phyloP scores from a whole-genome alignment of 1,284 basidiomycete species.

The Ustilago lituana region DNA sequence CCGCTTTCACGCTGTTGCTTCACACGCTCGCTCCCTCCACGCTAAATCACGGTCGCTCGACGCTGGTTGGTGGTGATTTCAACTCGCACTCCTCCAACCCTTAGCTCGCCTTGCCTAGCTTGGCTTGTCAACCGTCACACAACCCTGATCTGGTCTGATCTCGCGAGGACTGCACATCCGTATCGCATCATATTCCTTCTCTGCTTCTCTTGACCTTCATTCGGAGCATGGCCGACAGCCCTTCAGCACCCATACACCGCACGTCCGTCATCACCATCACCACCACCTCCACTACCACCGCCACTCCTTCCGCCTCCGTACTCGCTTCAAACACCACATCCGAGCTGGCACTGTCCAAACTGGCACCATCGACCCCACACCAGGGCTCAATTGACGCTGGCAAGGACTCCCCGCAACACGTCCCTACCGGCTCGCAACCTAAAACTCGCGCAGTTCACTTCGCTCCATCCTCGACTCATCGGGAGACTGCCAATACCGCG shows the following conservation, averaged over 20 bases:
- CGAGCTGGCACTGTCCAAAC: too few species aligned
- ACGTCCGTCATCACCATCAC: neutral
- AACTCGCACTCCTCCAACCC: neutral
- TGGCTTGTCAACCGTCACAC: neutral
- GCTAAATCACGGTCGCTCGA: neutral
- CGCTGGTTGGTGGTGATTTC: too few species aligned
- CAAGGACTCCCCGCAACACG: neutral
- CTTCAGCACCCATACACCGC: slow-evolving; percentile 2
- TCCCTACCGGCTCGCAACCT: neutral
- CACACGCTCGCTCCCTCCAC: too few species aligned
- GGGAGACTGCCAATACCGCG: slow-evolving; percentile 1
- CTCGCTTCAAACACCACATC: neutral
- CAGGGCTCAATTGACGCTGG: too few species aligned
- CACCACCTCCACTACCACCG: neutral
- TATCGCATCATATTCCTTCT: too few species aligned
- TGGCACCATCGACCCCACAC: too few species aligned
- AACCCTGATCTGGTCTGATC: slow-evolving; percentile 5
- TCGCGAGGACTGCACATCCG: too few species aligned
- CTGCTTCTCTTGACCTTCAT: neutral
- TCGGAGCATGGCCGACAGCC: slow-evolving; percentile 30
- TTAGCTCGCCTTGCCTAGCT: neutral
- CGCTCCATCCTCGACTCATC: slow-evolving; percentile 1
- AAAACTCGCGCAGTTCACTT: slow-evolving; percentile 15
- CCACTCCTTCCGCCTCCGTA: neutral
- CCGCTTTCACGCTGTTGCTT: too few species aligned